Percentiles rank a stretch among this genome's conserved stretches.
Conservation (phyloP, 441 rosid species). For the Dalechampia spathulata region DNA sequence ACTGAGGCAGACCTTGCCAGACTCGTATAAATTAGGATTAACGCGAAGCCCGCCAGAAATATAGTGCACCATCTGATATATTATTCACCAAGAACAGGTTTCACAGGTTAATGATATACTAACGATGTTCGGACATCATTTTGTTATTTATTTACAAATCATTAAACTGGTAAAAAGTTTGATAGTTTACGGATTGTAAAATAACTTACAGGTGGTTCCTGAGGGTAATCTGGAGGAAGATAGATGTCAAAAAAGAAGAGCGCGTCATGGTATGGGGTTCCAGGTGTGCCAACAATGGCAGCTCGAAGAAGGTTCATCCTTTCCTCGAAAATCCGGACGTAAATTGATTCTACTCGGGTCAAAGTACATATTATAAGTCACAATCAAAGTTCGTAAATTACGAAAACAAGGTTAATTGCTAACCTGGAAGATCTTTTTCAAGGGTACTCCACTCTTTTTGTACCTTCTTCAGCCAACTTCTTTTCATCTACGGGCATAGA, state of each 20-base stretch:
- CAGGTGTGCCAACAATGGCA: slow-evolving; percentile 10
- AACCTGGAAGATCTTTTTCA: slow-evolving; percentile 77
- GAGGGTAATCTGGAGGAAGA: slow-evolving; percentile 14
- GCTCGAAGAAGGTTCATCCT: slow-evolving; percentile 18
- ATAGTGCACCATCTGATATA: slow-evolving; percentile 70
- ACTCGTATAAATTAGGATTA: slow-evolving; percentile 17
- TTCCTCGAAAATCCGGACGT: slow-evolving; percentile 15
- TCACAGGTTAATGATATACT: too few species aligned
- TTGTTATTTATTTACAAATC: too few species aligned
- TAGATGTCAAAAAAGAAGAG: slow-evolving; percentile 19
- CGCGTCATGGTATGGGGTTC: slow-evolving; percentile 20
- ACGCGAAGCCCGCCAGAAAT: slow-evolving; percentile 38
- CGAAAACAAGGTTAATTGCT: too few species aligned
- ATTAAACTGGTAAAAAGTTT: too few species aligned
- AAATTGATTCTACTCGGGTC: slow-evolving; percentile 16
- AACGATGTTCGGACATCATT: too few species aligned
- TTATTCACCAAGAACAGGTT: not conserved
- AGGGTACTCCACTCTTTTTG: slow-evolving; percentile 86
- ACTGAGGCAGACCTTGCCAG: slow-evolving; percentile 20
- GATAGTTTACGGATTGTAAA: too few species aligned
- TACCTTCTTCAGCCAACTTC: slow-evolving; percentile 74
- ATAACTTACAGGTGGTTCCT: slow-evolving; percentile 40
- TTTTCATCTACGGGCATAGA: slow-evolving; percentile 53
- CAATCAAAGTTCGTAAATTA: too few species aligned
- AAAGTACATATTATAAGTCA: slow-evolving; percentile 2